phyloP scores from a whole-genome alignment of 169 alveolate genomes.

The Miamiensis avidus region DNA sequence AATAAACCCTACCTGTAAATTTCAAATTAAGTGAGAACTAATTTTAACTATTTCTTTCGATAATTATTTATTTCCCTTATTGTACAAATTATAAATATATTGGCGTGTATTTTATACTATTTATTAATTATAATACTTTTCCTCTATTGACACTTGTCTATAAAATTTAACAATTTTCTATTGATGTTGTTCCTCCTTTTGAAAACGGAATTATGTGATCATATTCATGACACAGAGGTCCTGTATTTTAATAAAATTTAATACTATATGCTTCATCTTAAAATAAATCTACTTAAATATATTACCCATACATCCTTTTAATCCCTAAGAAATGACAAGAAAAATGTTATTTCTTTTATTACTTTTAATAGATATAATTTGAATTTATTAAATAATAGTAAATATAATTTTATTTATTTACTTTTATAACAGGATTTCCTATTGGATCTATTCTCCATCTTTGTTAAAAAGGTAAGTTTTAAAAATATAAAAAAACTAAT shows the following conservation, averaged over 20 bases:
- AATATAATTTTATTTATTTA: conserved; percentile 23
- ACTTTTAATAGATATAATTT: no score
- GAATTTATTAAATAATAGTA: background rate
- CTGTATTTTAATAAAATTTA: conserved; percentile 5
- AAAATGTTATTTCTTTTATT: background rate
- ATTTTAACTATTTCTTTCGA: conserved; percentile 32
- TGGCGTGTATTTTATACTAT: background rate
- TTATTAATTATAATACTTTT: background rate
- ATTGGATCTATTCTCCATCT: conserved; percentile 66
- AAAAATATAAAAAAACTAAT: no score
- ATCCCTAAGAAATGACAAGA: background rate
- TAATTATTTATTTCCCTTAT: conserved; percentile 24
- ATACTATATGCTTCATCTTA: no score
- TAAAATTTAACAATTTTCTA: conserved; percentile 74
- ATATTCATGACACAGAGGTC: conserved; percentile 74
- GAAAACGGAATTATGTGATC: conserved; percentile 84
- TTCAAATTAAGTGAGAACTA: conserved; percentile 31
- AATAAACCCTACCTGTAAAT: background rate
- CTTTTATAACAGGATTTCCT: conserved; percentile 63
- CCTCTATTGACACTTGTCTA: conserved; percentile 70
- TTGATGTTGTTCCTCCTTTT: conserved; percentile 75
- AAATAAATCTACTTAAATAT: no score
- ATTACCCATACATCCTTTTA: background rate
- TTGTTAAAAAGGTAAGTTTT: no score
- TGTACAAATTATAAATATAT: no score